Conservation (phyloP, 202 grass and related monocot species). For the Zoysia matrella region DNA sequence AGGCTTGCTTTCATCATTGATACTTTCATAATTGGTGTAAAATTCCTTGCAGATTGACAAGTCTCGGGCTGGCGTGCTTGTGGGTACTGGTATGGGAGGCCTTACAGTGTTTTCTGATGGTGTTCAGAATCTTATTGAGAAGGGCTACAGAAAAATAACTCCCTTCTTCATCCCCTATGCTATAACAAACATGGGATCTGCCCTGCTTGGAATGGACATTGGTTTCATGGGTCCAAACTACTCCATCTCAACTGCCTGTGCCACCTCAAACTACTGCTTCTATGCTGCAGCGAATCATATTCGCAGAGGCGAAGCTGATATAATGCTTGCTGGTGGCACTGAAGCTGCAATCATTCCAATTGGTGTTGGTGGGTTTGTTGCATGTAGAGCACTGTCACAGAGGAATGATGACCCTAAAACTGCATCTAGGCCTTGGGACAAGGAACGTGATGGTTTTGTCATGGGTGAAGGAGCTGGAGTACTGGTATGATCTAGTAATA, state of each 20-base stretch:
- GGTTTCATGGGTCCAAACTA: no score
- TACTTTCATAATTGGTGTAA: conserved; percentile 3
- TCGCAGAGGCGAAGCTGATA: conserved; percentile 80
- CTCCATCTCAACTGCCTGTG: no score
- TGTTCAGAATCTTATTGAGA: conserved; percentile 28
- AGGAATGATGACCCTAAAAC: conserved; percentile 92
- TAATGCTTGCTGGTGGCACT: conserved; percentile 87
- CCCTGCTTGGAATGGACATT: no score
- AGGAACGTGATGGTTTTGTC: conserved; percentile 85
- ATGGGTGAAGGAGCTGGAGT: conserved; percentile 96
- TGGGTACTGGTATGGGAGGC: conserved; percentile 90
- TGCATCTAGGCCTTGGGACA: conserved; percentile 92
- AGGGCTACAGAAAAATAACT: no score
- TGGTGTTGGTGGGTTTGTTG: conserved; percentile 85
- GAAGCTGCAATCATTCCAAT: conserved; percentile 82
- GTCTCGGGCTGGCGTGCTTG: conserved; percentile 78
- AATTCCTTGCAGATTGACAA: conserved; percentile 66
- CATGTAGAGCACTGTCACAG: conserved; percentile 86
- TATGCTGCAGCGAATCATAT: conserved; percentile 5
- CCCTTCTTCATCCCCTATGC: no score
- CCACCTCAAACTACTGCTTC: no score
- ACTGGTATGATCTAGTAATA: conserved; percentile 52
- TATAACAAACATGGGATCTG: no score
- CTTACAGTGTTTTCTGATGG: conserved; percentile 75
- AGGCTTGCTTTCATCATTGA: not conserved